Conservation (phyloP, 257 asterid genomes). For the Lithospermum erythrorhizon region DNA sequence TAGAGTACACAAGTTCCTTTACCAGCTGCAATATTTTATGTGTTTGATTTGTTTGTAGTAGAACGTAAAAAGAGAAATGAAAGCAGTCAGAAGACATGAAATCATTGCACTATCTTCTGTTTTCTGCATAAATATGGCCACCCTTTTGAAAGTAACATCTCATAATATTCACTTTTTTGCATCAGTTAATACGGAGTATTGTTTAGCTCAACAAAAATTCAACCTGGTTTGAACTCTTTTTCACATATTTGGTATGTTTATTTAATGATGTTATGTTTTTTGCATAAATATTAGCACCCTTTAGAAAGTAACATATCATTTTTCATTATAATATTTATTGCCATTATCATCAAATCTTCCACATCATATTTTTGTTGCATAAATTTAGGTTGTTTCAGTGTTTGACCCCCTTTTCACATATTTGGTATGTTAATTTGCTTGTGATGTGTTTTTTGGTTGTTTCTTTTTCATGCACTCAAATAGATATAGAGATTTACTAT, state of each 20-base stretch:
- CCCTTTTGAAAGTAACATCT: too few relatives aligned
- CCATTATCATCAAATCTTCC: neutral
- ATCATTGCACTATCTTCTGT: slow-evolving; percentile 4
- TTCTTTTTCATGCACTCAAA: slow-evolving; percentile 3
- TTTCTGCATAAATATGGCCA: neutral
- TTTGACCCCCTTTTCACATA: neutral
- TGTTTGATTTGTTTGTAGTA: slow-evolving; percentile 10
- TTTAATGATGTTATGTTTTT: neutral
- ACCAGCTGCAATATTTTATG: slow-evolving; percentile 5
- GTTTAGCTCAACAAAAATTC: too few relatives aligned
- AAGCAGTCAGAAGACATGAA: neutral
- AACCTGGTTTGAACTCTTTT: too few relatives aligned
- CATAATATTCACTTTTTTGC: too few relatives aligned
- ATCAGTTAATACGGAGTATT: too few relatives aligned
- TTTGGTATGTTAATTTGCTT: neutral
- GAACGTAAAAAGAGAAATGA: slow-evolving; percentile 1
- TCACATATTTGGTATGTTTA: too few relatives aligned
- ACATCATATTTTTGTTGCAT: neutral
- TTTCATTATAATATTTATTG: neutral
- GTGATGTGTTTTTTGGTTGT: neutral
- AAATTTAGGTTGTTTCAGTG: neutral
- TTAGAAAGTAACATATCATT: neutral
- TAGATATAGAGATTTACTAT: neutral
- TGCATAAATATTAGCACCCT: neutral
- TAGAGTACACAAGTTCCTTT: slow-evolving; percentile 1